Conservation (phyloP, 2,329 filamentous ascomycete species). For the Orbilia quercus region DNA sequence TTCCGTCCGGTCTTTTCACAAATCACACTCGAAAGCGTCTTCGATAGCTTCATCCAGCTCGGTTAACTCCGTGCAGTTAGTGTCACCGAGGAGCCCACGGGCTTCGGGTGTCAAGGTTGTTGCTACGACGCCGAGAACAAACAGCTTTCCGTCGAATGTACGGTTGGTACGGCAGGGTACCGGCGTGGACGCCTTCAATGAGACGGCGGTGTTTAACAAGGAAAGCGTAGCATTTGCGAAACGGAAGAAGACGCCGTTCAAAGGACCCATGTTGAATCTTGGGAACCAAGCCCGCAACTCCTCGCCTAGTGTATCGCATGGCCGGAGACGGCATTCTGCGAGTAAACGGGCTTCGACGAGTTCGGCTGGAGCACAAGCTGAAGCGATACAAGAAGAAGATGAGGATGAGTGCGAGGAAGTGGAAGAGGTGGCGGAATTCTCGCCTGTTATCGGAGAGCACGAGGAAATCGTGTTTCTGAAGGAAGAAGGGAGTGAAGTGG, state of each 20-base stretch:
- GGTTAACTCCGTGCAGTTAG: constrained; percentile 74
- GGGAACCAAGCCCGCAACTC: constrained; percentile 63
- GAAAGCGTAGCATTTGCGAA: constrained; percentile 79
- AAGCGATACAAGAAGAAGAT: constrained; percentile 62
- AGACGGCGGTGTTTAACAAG: constrained; percentile 67
- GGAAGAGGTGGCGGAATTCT: constrained; percentile 61
- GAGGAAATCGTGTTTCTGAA: constrained; percentile 55
- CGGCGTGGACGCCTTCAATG: constrained; percentile 59
- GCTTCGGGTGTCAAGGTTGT: constrained; percentile 95
- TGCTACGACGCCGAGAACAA: constrained; percentile 79
- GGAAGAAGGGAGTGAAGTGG: constrained; percentile 46
- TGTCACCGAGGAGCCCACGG: constrained; percentile 79
- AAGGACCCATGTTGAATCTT: constrained; percentile 77
- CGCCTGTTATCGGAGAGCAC: constrained; percentile 55
- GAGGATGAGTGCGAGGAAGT: constrained; percentile 72
- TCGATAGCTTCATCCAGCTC: constrained; percentile 81
- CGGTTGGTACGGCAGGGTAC: constrained; percentile 76
- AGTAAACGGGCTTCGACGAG: constrained; percentile 61
- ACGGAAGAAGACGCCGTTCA: constrained; percentile 82
- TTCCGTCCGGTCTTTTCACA: constrained; percentile 89
- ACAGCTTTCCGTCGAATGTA: constrained; percentile 84
- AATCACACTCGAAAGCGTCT: constrained; percentile 91
- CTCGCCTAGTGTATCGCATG: constrained; percentile 74
- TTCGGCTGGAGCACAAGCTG: constrained; percentile 58
- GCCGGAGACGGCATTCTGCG: constrained; percentile 62